Base-by-base conservation (phyloP, 352 stramenopile species). In the Globisporangium solare region DNA sequence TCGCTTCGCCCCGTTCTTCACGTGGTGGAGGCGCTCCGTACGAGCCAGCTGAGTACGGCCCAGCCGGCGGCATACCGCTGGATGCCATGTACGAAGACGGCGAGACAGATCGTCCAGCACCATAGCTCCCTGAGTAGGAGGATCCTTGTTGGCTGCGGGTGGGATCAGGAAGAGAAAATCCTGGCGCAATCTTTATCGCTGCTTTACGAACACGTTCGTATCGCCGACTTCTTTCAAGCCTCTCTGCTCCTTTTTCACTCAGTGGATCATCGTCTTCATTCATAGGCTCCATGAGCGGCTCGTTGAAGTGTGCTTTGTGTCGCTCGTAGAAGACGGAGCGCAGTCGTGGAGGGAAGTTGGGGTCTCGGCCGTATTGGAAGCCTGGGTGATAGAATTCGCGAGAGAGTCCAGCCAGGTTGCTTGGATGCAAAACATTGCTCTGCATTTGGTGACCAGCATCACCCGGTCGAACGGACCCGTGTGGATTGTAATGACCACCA, bases 241-340 rank as follows among this genome's bases (percentile, higher is more conserved):
- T 75, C 54, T 88, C 81, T 18, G 79, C 82, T 4, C 79, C 82
- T 32, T 78, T 83, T 43, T 89, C 73, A 21, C 81, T 93, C 31
- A 95, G 54, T 21, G 85, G 85, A 21, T 95, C 85, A 35, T 89
- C 78, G 13, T 89, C 73, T 53, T 95, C 81, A 14, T 71, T 66
- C 12, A 84, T 35, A 5, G 77, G 68, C 20, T 91, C 81, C 31
- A 91, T 57, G 37, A 88, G 85, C 7, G 79, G 58, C 5, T 85
- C 69, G 43, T 89, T 93, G 58, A 93, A 93, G n/a, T 82, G 60
- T 8, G 73, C 67, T 47, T 80, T 86, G 32, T 84, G 73, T 31
- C 76, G 66, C 41, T 89, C 79, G 32, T 92, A 95, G 40, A 77
- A 74, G 4, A 65, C 79, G 40, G 83, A 92, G 0, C 71, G 14